phyloP scores from a whole-genome alignment of 768 basidiomycete genomes.

The Amanita thiersii region DNA sequence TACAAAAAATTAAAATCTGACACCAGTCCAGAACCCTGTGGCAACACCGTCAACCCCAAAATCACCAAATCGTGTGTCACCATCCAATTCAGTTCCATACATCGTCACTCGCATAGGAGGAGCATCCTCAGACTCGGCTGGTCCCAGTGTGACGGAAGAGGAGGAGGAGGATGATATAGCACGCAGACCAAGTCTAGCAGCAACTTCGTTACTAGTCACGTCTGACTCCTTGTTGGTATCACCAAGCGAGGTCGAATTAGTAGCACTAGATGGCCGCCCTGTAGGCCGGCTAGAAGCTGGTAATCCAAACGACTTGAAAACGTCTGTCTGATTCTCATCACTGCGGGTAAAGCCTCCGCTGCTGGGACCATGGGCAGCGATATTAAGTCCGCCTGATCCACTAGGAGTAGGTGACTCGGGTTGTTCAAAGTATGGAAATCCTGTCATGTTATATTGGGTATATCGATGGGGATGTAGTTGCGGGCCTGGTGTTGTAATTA shows the following conservation, averaged over 20 bases:
- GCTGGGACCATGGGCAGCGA: background rate
- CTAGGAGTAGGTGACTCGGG: conserved; percentile 52
- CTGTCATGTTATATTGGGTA: conserved; percentile 19
- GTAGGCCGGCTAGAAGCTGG: conserved; percentile 30
- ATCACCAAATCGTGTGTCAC: conserved; percentile 78
- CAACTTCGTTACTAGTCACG: conserved; percentile 37
- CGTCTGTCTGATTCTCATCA: conserved; percentile 30
- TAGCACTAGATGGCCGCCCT: conserved; percentile 25
- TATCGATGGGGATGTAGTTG: conserved; percentile 20
- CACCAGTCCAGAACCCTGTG: conserved; percentile 59
- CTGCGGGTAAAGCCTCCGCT: conserved; percentile 2
- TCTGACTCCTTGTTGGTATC: conserved; percentile 19
- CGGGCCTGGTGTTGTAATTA: conserved; percentile 45
- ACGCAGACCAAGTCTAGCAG: conserved; percentile 34
- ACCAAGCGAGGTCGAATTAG: conserved; percentile 34
- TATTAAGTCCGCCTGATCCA: conserved; percentile 17
- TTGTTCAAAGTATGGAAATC: conserved; percentile 45
- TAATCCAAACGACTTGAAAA: conserved; percentile 38
- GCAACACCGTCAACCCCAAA: conserved; percentile 76
- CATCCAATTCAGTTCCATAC: conserved; percentile 80
- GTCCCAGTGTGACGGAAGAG: conserved; percentile 11
- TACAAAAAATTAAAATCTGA: conserved; percentile 11
- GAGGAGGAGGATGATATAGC: conserved; percentile 23
- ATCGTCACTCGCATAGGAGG: conserved; percentile 58
- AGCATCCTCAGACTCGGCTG: conserved; percentile 19